Evolutionary conservation across 345 rosid species (phyloP), one percentile per base, ranked within the genome.

Genomic region (Toxicodendron radicans): DNA sequence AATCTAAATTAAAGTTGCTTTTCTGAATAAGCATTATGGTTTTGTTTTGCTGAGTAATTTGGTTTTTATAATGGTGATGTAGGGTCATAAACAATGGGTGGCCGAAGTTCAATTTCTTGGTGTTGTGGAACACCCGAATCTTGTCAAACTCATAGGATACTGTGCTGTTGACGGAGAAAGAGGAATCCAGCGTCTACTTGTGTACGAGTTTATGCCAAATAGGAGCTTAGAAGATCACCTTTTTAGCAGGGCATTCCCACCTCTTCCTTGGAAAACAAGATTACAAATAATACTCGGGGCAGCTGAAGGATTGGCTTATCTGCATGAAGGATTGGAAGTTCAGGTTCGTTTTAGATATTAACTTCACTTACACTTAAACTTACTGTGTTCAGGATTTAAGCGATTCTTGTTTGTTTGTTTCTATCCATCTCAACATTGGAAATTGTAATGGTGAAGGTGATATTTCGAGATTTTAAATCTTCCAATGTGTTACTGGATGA

Each of bases 21-120:
- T 0, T 43, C 8, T 43, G 48, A 43, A 27, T 27, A 27, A 27
- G 30, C 30, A 27, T 27, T 27, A 27, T 57, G n/a, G 53, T 24
- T 43, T 58, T 5, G 27, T 66, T 35, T 23, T 54, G 12, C 64
- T 4, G 17, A 52, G 53, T 64, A 14, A 60, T 1, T 56, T 58
- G 21, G 10, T 60, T 10, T 64, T 30, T 21, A 32, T 76, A 18
- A 33, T 38, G 54, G 21, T 74, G 24, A 27, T 54, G 1, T 18
- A 94, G 98, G 98, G 98, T 72, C 97, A 92, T 75, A 94, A 90
- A 79, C 93, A 94, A 81, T 92, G 98, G 98, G 80, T 92, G 58
- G 91, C 97, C 32, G 98, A 94, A 70, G 97, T 94, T 69, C 90
- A 90, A 76, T 90, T 92, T 78, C 93, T 94, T 3, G 92, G 97